A percentile compares a stretch with the other conserved stretches of the same genome.
Evolutionary conservation across 805 yeast genomes (phyloP).

Genomic region (Pichia rugopelliculosa): DNA sequence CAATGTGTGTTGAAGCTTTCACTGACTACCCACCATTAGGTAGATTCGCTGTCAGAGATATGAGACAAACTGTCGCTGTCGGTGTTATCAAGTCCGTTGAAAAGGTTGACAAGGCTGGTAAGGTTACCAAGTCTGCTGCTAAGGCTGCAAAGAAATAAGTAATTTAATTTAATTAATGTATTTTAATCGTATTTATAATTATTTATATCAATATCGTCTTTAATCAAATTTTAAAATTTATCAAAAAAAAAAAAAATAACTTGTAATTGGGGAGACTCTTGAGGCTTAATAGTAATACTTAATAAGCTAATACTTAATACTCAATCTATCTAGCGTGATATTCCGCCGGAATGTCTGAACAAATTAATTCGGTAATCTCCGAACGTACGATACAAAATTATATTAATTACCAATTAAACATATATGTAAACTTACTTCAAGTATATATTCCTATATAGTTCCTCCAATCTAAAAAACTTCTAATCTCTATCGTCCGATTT

Average conservation of each 20-base stretch:
- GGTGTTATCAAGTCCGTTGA: constrained; percentile 97
- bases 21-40: constrained; percentile 94
- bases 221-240: not conserved
- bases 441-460: no score
- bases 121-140: constrained; percentile 94
- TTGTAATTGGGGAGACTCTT: no score
- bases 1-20: constrained; percentile 93
- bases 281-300: no score
- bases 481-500: no score
- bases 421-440: no score
- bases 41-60: constrained; percentile 98
- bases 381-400: no score
- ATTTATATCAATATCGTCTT: not conserved
- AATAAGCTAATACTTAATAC: no score
- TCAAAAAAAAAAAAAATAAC: not conserved
- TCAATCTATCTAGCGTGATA: no score
- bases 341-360: no score
- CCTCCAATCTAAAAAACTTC: no score
- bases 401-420: no score
- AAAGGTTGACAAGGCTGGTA: constrained; percentile 77
- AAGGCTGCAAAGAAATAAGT: constrained; percentile 72
- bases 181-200: not conserved
- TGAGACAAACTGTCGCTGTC: constrained; percentile 99
- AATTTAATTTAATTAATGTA: constrained; percentile 2
- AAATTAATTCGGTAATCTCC: no score